Conservation (phyloP, 2,329 filamentous ascomycete genomes). For the Furcasterigmium sp. region DNA sequence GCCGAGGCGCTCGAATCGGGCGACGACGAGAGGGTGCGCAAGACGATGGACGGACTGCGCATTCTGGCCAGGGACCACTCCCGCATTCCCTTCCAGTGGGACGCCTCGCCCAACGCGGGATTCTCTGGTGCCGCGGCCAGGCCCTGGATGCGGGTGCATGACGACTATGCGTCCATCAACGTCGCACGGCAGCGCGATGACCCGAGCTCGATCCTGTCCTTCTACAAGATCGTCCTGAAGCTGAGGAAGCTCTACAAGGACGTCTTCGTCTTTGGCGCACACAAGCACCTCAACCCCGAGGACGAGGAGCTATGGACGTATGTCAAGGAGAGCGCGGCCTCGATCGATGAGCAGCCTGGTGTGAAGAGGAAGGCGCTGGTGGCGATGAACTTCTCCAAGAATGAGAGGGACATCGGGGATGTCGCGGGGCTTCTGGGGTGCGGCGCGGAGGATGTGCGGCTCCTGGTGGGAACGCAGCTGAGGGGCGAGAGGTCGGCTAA, state of each 20-base stretch:
- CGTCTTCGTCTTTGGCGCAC: conserved; percentile 57
- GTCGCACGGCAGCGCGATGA: conserved; percentile 41
- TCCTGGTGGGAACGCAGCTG: conserved; percentile 21
- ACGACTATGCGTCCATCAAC: conserved; percentile 52
- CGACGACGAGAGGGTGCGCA: conserved; percentile 28
- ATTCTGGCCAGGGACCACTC: conserved; percentile 59
- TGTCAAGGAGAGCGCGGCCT: conserved; percentile 28
- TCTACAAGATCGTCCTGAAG: conserved; percentile 50
- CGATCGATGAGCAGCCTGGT: conserved; percentile 9
- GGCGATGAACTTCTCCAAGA: conserved; percentile 40
- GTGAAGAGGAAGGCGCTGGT: conserved; percentile 28
- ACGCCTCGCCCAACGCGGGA: conserved; percentile 49
- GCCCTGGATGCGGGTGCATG: conserved; percentile 66
- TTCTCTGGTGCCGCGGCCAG: conserved; percentile 42
- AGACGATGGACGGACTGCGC: conserved; percentile 47
- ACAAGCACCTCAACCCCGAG: conserved; percentile 44
- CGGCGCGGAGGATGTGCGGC: conserved; percentile 6
- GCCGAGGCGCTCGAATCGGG: conserved; percentile 32
- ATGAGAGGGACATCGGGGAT: conserved; percentile 20
- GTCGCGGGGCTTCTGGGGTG: conserved; percentile 16
- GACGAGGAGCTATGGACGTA: conserved; percentile 54
- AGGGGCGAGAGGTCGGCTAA: background rate
- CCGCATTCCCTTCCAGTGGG: conserved; percentile 64
- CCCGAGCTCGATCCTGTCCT: conserved; percentile 47
- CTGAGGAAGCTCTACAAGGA: conserved; percentile 51